Base-by-base conservation (phyloP, 78 protist species). In the Dictyostelium capitatum region DNA sequence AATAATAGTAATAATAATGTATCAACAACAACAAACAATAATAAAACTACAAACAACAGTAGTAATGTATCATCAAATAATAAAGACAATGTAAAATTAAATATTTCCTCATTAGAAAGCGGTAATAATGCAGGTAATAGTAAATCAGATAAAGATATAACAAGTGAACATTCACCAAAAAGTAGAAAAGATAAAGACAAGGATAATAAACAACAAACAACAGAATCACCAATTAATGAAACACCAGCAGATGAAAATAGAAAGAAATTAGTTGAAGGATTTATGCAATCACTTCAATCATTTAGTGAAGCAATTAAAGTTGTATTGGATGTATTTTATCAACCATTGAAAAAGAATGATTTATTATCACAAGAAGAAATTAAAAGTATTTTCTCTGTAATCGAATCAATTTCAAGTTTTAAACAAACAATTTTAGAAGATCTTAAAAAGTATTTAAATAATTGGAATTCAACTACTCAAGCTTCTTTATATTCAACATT, bases 311-410 rank as follows among this genome's bases (percentile, higher is more conserved):
- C 73, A n/a, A 87, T 87, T 48, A 87, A 87, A 50, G 67, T 50
- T 25, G 32, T 77, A 41, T 25, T 87, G 6, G 92, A 87, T 12
- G 78, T 77, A 43, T 87, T 77, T 46, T 87, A 64, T 64, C 53
- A 19, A 64, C 92, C 92, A 77, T 62, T 87, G 11, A 87, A 77
- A 23, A 87, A 87, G 43, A 51, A n/a, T 14, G 92, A 87, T 20
- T 9, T 87, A n/a, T 30, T 87, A 14, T 51, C 82, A 47, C 92
- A 74, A 25, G 92, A 87, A 2, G 84, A 87, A 47, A 6, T 77
- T 4, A 74, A 64, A 32, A 69, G 17, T 32, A 64, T 87, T 10
- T 87, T 87, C 79, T 37, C 69, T 20, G 78, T 65, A 37, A 77
- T 87, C 14, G 92, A 87, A 59, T 30, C 77, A 6, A 87, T 87